Base-by-base conservation (phyloP, 345 rosid genomes). In the Gossypium herbaceum region DNA sequence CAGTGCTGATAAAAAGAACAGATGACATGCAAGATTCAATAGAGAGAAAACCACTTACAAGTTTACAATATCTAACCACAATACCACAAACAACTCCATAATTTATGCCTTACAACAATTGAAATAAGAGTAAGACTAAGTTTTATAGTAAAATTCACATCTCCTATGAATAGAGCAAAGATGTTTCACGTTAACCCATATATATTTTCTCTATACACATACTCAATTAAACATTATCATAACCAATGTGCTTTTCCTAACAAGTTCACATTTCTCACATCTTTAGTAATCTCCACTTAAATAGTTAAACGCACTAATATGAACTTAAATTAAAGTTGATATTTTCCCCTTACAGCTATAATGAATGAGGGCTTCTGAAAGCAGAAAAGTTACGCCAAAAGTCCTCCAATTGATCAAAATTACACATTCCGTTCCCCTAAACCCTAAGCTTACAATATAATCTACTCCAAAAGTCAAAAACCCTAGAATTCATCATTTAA, bases 401-500 rank as follows among this genome's bases (percentile, higher is more conserved):
- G 1, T 4, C 41, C 17, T 22, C 58, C 13, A 43, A 15, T 60
- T 73, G 39, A 73, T 47, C 60, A 44, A 34, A 73, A 62, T 29
- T 73, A 62, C 25, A 29, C 13, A 25, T 41, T 60, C 45, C 39
- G 25, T 58, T 20, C 8, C 15, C 48, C 71, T 16, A 56, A 64
- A 56, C 80, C 68, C 71, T 63, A 54, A 76, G 71, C 50, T 63
- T 45, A 47, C 52, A 63, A 34, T 25, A 34, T 39, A 34, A 4
- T 27, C 47, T 24, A 58, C 52, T 55, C 64, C 67, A 52, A 66
- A 56, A 68, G 11, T 45, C 20, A 57, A 52, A 62, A 82, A 75
- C 74, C 82, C 86, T 79, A 79, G 45, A 79, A 76, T 51, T 57
- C 56, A 17, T 55, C 2, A n/a, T 19, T 59, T 67, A 45, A 48